Conservation (phyloP, 2,329 filamentous ascomycete genomes). For the Aspergillus proliferans region DNA sequence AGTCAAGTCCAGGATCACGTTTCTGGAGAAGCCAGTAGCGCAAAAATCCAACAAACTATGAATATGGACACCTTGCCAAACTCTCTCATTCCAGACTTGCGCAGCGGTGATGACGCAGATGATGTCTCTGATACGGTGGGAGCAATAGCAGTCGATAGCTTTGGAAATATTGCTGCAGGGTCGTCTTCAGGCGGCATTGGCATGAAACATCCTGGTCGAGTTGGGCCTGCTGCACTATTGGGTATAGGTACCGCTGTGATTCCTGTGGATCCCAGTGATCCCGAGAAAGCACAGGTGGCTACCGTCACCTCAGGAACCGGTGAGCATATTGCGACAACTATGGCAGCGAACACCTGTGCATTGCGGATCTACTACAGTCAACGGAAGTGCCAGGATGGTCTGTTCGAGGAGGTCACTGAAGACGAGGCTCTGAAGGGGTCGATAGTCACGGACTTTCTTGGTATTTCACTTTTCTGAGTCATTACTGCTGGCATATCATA, state of each 20-base stretch:
- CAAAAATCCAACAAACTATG: not conserved
- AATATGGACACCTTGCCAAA: not conserved
- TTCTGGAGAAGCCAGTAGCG: not conserved
- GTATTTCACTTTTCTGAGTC: conserved; percentile 27
- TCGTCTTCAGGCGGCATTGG: conserved; percentile 97
- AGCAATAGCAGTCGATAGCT: conserved; percentile 82
- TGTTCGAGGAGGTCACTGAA: conserved; percentile 61
- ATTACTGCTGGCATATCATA: conserved; percentile 3
- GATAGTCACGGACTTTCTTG: conserved; percentile 85
- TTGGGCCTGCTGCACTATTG: conserved; percentile 87
- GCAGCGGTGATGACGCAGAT: conserved; percentile 37
- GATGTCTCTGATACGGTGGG: conserved; percentile 90
- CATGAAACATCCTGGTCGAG: conserved; percentile 90
- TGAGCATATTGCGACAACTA: conserved; percentile 94
- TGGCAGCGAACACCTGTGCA: conserved; percentile 81
- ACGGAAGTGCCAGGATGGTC: conserved; percentile 55
- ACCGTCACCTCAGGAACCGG: conserved; percentile 90
- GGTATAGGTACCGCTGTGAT: conserved; percentile 86
- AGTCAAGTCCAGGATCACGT: not conserved
- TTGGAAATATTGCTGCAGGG: conserved; percentile 83
- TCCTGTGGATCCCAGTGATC: conserved; percentile 66
- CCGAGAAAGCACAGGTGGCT: conserved; percentile 64
- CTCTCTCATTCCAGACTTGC: not conserved
- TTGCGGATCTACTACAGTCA: conserved; percentile 71
- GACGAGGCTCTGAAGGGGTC: conserved; percentile 73